A percentile compares a stretch with the other conserved stretches of the same genome.
phyloP scores from a whole-genome alignment of 306 rosid genomes.

The Abrus pulchellus region DNA sequence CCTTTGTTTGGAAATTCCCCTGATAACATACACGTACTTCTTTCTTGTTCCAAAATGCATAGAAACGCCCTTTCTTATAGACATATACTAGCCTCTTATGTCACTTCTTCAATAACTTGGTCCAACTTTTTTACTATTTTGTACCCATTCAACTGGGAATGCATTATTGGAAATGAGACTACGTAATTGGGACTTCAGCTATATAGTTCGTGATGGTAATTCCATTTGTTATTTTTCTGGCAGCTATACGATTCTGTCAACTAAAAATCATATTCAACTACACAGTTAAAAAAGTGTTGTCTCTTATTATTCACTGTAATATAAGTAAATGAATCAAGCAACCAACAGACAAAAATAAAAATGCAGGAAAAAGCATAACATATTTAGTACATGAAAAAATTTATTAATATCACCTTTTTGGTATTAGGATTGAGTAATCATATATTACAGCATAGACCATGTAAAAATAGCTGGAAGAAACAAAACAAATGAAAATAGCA shows the following conservation, averaged over 20 bases:
- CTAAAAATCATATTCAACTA: conserved; percentile 24
- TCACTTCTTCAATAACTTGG: conserved; percentile 6
- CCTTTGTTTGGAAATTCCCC: conserved; percentile 18
- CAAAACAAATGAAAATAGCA: conserved; percentile 9
- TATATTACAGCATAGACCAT: background rate
- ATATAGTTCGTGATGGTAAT: conserved; percentile 13
- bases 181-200: background rate
- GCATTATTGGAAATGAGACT: background rate
- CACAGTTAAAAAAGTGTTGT: background rate
- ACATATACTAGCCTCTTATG: background rate
- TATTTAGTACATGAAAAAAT: background rate
- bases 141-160: conserved; percentile 7
- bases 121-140: background rate
- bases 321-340: conserved; percentile 23
- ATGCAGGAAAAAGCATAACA: background rate
- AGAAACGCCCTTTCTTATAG: background rate
- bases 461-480: background rate
- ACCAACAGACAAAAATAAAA: background rate
- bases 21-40: background rate
- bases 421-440: background rate
- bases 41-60: background rate
- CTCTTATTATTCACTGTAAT: background rate
- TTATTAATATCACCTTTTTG: background rate
- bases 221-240: background rate
- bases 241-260: conserved; percentile 35